phyloP scores from a whole-genome alignment of 139 green algal species.

The Chlorella sp. region DNA sequence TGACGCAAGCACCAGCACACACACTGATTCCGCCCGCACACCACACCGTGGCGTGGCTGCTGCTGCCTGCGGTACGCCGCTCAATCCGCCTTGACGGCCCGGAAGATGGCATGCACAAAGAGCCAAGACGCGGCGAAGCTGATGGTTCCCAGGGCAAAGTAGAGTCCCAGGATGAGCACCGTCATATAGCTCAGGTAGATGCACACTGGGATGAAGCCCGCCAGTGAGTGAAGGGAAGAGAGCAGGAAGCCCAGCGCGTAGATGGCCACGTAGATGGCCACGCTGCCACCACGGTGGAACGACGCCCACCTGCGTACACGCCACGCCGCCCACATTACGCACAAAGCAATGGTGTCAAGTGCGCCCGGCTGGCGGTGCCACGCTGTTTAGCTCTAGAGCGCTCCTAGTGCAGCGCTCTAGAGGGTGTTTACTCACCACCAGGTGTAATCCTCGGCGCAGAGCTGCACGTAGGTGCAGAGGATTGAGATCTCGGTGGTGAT shows the following conservation, averaged over 20 bases:
- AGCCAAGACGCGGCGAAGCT: slow-evolving; percentile 59
- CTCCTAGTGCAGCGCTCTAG: not conserved
- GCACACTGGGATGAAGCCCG: slow-evolving; percentile 66
- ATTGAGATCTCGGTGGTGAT: slow-evolving; percentile 81
- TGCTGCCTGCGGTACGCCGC: too few species aligned
- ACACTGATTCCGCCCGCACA: too few species aligned
- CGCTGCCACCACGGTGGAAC: slow-evolving; percentile 76
- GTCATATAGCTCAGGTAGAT: slow-evolving; percentile 85
- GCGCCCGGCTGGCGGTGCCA: not conserved
- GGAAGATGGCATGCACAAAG: slow-evolving; percentile 55
- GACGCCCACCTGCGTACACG: slow-evolving; percentile 67
- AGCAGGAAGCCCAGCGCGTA: slow-evolving; percentile 70
- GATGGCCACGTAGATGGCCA: slow-evolving; percentile 57
- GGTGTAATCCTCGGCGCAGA: slow-evolving; percentile 88
- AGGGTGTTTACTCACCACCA: slow-evolving; percentile 72
- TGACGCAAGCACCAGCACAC: too few species aligned
- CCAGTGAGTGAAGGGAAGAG: slow-evolving; percentile 57
- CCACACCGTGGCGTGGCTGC: too few species aligned
- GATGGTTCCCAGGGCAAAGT: slow-evolving; percentile 74
- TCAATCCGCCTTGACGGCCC: slow-evolving; percentile 48
- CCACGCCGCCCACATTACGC: not conserved
- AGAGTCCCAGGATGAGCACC: slow-evolving; percentile 70
- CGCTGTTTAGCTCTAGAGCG: not conserved
- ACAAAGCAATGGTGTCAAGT: not conserved
- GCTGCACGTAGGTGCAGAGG: slow-evolving; percentile 84